These are phyloP conservation scores for Ganoderma boninense DNA, from an alignment of 1,284 basidiomycete species.

Conservation along the genomic window DNA sequence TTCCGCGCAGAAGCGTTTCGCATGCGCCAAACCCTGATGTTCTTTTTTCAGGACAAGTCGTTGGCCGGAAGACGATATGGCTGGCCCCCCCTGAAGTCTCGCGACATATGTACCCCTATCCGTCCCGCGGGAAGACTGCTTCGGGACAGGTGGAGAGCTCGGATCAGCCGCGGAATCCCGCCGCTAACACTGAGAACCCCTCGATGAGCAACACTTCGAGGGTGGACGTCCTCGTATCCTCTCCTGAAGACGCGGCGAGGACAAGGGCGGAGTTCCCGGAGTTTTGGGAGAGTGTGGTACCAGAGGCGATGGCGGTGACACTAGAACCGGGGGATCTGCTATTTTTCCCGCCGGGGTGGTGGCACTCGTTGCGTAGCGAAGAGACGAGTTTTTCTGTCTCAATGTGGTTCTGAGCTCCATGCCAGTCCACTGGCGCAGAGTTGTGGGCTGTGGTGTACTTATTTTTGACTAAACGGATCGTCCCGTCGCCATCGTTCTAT, in stretches of 20 bases:
- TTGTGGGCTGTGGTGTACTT: conserved; percentile 1
- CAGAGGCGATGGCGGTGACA: conserved; percentile 68
- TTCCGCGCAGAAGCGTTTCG: background rate
- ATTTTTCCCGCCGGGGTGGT: conserved; percentile 91
- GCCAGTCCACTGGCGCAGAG: background rate
- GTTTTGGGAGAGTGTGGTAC: conserved; percentile 70
- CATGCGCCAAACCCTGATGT: background rate
- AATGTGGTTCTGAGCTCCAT: conserved; percentile 71
- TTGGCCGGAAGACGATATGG: conserved; percentile 93
- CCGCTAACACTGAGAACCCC: conserved; percentile 48
- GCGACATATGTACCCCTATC: conserved; percentile 64
- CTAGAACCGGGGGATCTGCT: conserved; percentile 86
- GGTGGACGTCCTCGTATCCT: conserved; percentile 70
- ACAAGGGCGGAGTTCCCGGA: conserved; percentile 44
- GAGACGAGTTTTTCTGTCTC: conserved; percentile 80
- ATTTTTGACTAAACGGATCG: background rate
- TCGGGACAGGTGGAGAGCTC: background rate
- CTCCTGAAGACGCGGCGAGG: conserved; percentile 33
- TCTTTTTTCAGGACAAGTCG: conserved; percentile 79
- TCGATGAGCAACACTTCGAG: conserved; percentile 72
- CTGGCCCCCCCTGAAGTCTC: conserved; percentile 77
- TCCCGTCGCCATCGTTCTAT: background rate
- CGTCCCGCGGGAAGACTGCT: conserved; percentile 5
- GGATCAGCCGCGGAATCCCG: conserved; percentile 45
- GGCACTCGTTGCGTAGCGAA: conserved; percentile 91